Evolutionary conservation across 805 yeast species (phyloP), one percentile per base, ranked within the genome.

Genomic region (Blastobotrys peoriensis): DNA sequence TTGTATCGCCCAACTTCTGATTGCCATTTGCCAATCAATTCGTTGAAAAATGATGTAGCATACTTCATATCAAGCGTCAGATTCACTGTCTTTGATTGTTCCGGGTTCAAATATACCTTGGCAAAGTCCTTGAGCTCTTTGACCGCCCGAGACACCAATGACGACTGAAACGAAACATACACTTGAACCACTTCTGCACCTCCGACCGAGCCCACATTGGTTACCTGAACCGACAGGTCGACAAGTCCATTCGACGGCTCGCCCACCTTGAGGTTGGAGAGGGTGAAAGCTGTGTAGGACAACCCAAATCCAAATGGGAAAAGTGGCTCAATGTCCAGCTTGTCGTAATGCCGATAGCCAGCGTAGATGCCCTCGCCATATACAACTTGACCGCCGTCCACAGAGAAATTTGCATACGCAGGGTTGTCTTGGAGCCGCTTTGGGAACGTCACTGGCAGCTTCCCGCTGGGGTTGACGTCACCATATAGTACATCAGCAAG

Each of bases 291-390:
- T 15, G 83, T 74, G 64, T 79, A 79, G 1, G 84, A 78, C 48
- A 79, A 65, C 40, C 84, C 84, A 52, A 58, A 68, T 3, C 85
- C 84, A 59, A 79, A 80, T 39, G 83, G 79, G 66, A 72, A 79
- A 37, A 71, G 64, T 3, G 74, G 77, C 19, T 67, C 67, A 3
- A 17, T 38, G 49, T 71, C 68, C 28, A 64, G 55, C 61, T 73
- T 75, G 54, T 79, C 83, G 59, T 75, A 79, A 63, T 62, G 76
- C 48, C 77, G 65, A 64, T 79, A 79, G 16, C 84, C 85, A 43
- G 78, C 75, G 57, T 67, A 79, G 36, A 79, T 72, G 54, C 76
- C 83, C 59, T 80, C 86, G 46, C 84, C 83, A 52, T 79, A 80
- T 43, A 71, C 52, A 30, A 69, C 74, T 23, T 56, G 59, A 3